phyloP scores from a whole-genome alignment of 345 rosid genomes.

The Luvunga scandens region DNA sequence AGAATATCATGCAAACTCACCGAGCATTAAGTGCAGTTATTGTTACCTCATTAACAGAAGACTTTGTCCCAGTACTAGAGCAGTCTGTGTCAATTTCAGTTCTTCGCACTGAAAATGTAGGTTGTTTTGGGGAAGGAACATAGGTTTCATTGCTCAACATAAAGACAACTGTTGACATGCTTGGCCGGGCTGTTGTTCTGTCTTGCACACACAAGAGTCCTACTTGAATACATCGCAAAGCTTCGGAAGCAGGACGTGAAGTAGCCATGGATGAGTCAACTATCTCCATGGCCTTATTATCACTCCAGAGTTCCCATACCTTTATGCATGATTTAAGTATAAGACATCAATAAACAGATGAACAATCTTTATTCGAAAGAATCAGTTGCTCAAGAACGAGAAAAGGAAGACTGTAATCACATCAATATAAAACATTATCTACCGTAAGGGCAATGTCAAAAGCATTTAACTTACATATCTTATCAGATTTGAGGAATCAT shows the following conservation, averaged over 20 bases:
- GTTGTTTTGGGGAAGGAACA: slow-evolving; percentile 12
- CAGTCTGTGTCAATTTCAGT: not conserved
- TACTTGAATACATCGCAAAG: slow-evolving; percentile 11
- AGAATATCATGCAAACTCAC: not conserved
- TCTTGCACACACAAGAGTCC: slow-evolving; percentile 20
- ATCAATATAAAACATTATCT: too few relatives aligned
- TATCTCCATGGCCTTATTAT: slow-evolving; percentile 3
- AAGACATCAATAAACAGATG: not conserved
- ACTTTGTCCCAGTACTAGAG: not conserved
- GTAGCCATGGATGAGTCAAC: not conserved
- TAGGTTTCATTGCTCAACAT: slow-evolving; percentile 16
- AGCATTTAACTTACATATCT: not conserved
- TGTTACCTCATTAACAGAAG: not conserved
- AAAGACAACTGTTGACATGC: slow-evolving; percentile 5
- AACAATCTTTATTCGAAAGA: too few relatives aligned
- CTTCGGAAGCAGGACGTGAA: not conserved
- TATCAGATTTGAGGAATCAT: not conserved
- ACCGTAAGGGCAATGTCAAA: not conserved
- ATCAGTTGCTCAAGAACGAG: too few relatives aligned
- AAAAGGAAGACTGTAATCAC: not conserved
- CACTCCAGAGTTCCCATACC: not conserved
- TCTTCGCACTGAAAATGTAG: not conserved
- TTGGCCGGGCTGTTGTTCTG: slow-evolving; percentile 9
- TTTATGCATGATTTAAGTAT: not conserved
- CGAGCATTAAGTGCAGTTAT: not conserved